Conservation (phyloP, 805 yeast genomes). For the Lipomyces lipofer region DNA sequence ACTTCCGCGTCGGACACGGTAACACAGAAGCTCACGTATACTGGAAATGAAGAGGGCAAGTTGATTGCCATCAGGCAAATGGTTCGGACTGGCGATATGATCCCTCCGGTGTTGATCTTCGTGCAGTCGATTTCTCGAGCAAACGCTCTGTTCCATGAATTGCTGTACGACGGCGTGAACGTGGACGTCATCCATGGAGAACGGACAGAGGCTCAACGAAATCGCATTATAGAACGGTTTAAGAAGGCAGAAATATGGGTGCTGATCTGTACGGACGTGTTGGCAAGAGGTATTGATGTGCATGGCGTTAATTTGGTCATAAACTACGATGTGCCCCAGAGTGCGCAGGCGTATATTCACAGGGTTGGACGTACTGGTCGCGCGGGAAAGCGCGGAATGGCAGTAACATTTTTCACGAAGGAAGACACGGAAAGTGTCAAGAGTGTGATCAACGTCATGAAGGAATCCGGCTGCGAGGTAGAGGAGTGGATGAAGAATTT, state of each 20-base stretch:
- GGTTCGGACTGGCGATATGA: slow-evolving; percentile 75
- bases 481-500: slow-evolving; percentile 80
- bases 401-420: slow-evolving; percentile 90
- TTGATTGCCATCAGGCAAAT: slow-evolving; percentile 86
- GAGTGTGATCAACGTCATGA: slow-evolving; percentile 91
- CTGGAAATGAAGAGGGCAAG: slow-evolving; percentile 97
- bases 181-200: slow-evolving; percentile 97
- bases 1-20: slow-evolving; percentile 84
- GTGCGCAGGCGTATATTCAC: slow-evolving; percentile 93
- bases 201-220: slow-evolving; percentile 84
- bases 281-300: slow-evolving; percentile 96
- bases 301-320: slow-evolving; percentile 92
- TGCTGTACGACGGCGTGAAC: slow-evolving; percentile 84
- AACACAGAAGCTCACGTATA: slow-evolving; percentile 77
- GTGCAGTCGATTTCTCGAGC: slow-evolving; percentile 91
- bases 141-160: slow-evolving; percentile 89
- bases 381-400: slow-evolving; percentile 83
- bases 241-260: slow-evolving; percentile 94
- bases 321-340: slow-evolving; percentile 93
- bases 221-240: slow-evolving; percentile 77
- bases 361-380: slow-evolving; percentile 99
- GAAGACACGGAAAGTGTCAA: slow-evolving; percentile 76
- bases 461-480: slow-evolving; percentile 72
- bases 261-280: slow-evolving; percentile 90
- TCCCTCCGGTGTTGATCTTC: slow-evolving; percentile 90